Evolutionary conservation across 495 filamentous ascomycete genomes (phyloP), one percentile per base, ranked within the genome.

Genomic region (Hyaloscypha hepaticicola): DNA sequence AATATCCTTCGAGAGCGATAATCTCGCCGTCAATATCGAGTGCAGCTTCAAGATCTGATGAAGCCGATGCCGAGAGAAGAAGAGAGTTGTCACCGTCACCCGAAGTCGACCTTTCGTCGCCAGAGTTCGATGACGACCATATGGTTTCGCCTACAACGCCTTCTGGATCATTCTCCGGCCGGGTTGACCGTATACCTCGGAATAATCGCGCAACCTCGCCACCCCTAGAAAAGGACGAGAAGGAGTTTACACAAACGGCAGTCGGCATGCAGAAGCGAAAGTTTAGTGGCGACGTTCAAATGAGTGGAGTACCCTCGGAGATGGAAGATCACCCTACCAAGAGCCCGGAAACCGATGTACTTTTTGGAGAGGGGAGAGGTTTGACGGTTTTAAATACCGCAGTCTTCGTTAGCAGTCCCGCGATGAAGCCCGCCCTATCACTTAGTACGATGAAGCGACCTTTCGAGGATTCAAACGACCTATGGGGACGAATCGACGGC

Each of bases 231-330:
- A 90, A 91, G 67, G 95, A 98, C 67, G 95, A 99, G 78, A 90
- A 89, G 70, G 95, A 98, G 76, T 99, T 99, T 72, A 97, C 92
- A 3, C 92, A 94, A 77, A 97, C 94, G 6, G 95, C 95, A 9
- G 87, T 88, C 70, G 88, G 87, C 50, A 84, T 97, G 75, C 91
- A 92, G 69, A 90, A 89, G 78, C 85, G 90, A 63, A 90, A 83
- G 63, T 78, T 83, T 64, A 83, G 75, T 68, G 80, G 78, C 50
- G 82, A 82, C 51, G 69, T 71, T 38, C 70, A 52, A 7, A 69
- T 71, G 66, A 49, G 55, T 19, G 69, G 69, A 21, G 56, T 66
- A 11, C 70, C 70, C n/a, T 72, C 70, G 61, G 77, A 76, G 60
- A 78, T 78, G 26, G 77, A 78, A 56, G 77, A 80, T 51, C 72